Evolutionary conservation across 257 asterid species (phyloP).

Genomic region (Solanum pennellii): DNA sequence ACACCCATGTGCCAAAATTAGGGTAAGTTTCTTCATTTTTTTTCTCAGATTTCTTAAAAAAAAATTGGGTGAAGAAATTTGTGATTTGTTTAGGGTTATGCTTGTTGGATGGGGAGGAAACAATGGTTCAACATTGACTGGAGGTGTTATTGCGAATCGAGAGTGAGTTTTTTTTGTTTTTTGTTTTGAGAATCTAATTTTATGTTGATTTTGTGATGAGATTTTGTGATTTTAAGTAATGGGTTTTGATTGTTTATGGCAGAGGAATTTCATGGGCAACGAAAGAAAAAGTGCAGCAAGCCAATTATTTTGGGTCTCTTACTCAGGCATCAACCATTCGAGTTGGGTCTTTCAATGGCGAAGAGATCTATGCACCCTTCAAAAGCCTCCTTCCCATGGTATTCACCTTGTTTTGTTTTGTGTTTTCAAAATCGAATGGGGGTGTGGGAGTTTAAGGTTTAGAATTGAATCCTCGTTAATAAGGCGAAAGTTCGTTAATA

Average conservation of each 20-base stretch:
- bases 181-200: neutral
- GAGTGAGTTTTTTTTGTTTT: constrained; percentile 42
- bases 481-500: neutral
- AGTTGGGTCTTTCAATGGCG: constrained; percentile 93
- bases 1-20: constrained; percentile 67
- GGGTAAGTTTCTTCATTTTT: constrained; percentile 33
- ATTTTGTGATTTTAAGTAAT: neutral
- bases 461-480: neutral
- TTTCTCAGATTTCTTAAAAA: neutral
- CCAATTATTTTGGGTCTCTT: constrained; percentile 89
- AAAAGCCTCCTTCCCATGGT: constrained; percentile 97
- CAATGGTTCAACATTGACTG: constrained; percentile 91
- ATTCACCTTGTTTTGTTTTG: neutral
- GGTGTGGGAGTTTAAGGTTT: neutral
- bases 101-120: constrained; percentile 99
- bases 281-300: constrained; percentile 82
- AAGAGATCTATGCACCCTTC: constrained; percentile 96
- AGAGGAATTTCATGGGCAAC: constrained; percentile 99
- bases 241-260: constrained; percentile 3
- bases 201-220: neutral
- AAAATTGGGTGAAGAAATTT: neutral
- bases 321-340: constrained; percentile 90
- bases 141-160: constrained; percentile 80
- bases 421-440: neutral
- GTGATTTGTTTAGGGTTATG: constrained; percentile 56